Evolutionary conservation across 345 rosid genomes (phyloP).

Genomic region (Populus ilicifolia): DNA sequence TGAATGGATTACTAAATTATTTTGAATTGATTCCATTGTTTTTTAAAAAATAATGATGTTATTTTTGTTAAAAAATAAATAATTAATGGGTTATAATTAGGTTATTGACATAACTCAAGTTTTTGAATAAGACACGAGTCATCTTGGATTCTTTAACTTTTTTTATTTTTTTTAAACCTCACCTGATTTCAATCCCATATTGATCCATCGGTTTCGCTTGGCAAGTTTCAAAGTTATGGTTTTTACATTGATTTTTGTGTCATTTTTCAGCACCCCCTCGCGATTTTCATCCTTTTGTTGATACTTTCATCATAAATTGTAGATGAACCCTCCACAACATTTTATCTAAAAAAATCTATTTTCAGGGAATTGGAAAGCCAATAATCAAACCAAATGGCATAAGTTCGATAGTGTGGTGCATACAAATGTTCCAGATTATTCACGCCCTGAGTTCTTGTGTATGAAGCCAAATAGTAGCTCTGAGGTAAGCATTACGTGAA

Average conservation of each 20-base stretch:
- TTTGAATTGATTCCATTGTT: too few relatives aligned
- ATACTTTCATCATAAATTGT: neutral
- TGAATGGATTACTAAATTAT: too few relatives aligned
- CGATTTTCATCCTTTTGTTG: neutral
- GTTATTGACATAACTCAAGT: too few relatives aligned
- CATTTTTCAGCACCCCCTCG: neutral
- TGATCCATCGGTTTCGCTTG: accelerated
- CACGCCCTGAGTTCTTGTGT: conserved; percentile 16
- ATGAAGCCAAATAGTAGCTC: conserved; percentile 20
- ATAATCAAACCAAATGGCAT: conserved; percentile 27
- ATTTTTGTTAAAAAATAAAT: too few relatives aligned
- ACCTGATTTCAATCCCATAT: too few relatives aligned
- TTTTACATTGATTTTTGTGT: neutral
- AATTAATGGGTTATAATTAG: too few relatives aligned
- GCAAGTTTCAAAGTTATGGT: neutral
- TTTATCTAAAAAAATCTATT: neutral
- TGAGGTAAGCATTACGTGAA: conserved; percentile 37
- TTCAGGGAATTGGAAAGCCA: conserved; percentile 40
- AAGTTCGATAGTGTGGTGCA: conserved; percentile 4
- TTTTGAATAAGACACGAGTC: too few relatives aligned
- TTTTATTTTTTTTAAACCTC: too few relatives aligned
- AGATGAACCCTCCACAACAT: neutral
- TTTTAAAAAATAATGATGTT: too few relatives aligned
- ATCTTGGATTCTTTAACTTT: too few relatives aligned
- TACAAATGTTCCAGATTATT: conserved; percentile 18